phyloP scores from a whole-genome alignment of 2,329 filamentous ascomycete genomes.

The Anthostomella pinea region DNA sequence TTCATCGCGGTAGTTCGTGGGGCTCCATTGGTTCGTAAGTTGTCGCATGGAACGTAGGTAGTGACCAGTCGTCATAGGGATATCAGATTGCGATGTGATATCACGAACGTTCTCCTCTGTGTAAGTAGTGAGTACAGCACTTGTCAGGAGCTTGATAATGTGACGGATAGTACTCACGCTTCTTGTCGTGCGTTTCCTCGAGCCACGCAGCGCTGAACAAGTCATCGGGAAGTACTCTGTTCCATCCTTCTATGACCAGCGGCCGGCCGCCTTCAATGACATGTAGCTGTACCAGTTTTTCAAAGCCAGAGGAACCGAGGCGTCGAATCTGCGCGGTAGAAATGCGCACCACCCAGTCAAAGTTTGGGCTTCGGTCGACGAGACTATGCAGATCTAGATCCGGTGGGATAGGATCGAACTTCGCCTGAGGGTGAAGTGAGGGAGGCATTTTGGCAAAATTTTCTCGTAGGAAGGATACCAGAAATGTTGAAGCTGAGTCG shows the following conservation, averaged over 20 bases:
- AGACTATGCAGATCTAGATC: slow-evolving; percentile 74
- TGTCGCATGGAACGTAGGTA: slow-evolving; percentile 86
- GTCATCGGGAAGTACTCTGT: slow-evolving; percentile 68
- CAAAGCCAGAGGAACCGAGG: slow-evolving; percentile 75
- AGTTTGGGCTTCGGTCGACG: slow-evolving; percentile 77
- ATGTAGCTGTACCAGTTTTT: slow-evolving; percentile 78
- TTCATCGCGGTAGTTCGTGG: slow-evolving; percentile 73
- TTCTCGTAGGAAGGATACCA: not conserved
- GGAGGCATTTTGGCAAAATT: slow-evolving; percentile 60
- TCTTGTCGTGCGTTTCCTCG: slow-evolving; percentile 72
- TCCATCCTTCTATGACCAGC: slow-evolving; percentile 86
- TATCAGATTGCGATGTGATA: slow-evolving; percentile 66
- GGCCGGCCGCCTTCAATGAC: slow-evolving; percentile 85
- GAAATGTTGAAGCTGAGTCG: no score
- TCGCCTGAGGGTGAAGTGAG: slow-evolving; percentile 73
- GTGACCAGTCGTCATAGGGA: slow-evolving; percentile 84
- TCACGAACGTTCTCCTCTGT: slow-evolving; percentile 83
- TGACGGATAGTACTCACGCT: slow-evolving; percentile 53
- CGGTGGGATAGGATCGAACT: slow-evolving; percentile 88
- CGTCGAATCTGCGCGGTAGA: slow-evolving; percentile 73
- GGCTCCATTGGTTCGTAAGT: slow-evolving; percentile 78
- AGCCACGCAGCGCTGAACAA: slow-evolving; percentile 83
- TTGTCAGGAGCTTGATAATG: not conserved
- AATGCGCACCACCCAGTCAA: slow-evolving; percentile 81
- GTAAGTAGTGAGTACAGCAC: slow-evolving; percentile 22